Conservation (phyloP, 2,329 filamentous ascomycete genomes). For the Blastomyces emzantsi region DNA sequence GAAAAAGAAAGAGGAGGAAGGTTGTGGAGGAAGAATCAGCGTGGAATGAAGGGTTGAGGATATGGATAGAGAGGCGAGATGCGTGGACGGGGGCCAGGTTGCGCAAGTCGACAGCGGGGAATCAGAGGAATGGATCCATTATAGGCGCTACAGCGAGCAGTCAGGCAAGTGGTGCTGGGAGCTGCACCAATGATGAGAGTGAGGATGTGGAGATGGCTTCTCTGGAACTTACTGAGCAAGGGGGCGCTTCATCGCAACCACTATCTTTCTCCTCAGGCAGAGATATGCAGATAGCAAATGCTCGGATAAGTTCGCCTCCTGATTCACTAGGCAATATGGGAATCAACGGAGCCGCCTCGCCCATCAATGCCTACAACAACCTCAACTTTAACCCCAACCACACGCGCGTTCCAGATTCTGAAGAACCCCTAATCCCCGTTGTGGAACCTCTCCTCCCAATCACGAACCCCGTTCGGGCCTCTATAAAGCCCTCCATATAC, state of each 20-base stretch:
- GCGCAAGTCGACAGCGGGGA: background rate
- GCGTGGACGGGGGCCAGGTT: slow-evolving; percentile 68
- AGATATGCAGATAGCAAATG: background rate
- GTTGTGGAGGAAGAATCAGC: slow-evolving; percentile 54
- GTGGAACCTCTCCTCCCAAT: slow-evolving; percentile 63
- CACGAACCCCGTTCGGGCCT: slow-evolving; percentile 65
- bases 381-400: slow-evolving; percentile 13
- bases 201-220: slow-evolving; percentile 12
- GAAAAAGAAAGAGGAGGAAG: slow-evolving; percentile 49
- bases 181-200: slow-evolving; percentile 6
- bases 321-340: background rate
- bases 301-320: background rate
- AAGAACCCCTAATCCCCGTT: slow-evolving; percentile 60
- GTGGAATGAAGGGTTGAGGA: slow-evolving; percentile 76
- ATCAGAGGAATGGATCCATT: background rate
- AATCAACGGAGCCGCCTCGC: background rate
- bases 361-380: background rate
- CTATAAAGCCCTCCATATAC: slow-evolving; percentile 66
- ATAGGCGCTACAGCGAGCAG: slow-evolving; percentile 3
- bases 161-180: slow-evolving; percentile 11
- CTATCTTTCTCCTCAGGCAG: slow-evolving; percentile 12
- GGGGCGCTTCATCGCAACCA: slow-evolving; percentile 5
- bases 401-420: slow-evolving; percentile 24
- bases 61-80: slow-evolving; percentile 67
- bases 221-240: background rate